Conservation (phyloP, 768 basidiomycete genomes). For the Amanita pallidorosea region DNA sequence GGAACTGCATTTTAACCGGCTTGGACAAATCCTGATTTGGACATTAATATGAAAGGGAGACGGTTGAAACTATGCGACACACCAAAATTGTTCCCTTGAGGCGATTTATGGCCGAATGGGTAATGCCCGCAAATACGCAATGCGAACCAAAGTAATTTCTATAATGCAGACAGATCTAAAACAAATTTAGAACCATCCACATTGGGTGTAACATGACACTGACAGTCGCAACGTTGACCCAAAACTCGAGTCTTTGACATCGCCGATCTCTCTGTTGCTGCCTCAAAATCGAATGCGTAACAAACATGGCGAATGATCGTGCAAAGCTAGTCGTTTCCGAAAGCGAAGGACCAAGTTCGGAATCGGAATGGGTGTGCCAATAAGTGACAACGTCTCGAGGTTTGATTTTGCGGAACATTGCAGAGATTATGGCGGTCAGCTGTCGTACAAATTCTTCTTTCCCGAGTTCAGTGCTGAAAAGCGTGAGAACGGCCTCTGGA, state of each 20-base stretch:
- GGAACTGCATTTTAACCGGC: slow-evolving; percentile 18
- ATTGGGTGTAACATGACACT: slow-evolving; percentile 7
- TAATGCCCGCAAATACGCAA: slow-evolving; percentile 30
- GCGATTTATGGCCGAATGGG: slow-evolving; percentile 25
- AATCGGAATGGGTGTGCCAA: slow-evolving; percentile 16
- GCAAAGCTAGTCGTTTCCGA: slow-evolving; percentile 22
- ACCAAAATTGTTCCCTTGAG: slow-evolving; percentile 26
- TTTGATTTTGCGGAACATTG: slow-evolving; percentile 26
- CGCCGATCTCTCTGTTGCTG: slow-evolving; percentile 12
- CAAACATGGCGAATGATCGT: slow-evolving; percentile 27
- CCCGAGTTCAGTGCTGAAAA: slow-evolving; percentile 25
- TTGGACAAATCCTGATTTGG: not conserved
- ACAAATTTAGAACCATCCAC: not conserved
- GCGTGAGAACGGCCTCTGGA: slow-evolving; percentile 15
- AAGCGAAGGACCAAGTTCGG: not conserved
- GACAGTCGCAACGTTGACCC: slow-evolving; percentile 36
- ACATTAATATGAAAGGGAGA: not conserved
- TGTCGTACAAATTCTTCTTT: slow-evolving; percentile 35
- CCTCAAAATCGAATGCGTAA: slow-evolving; percentile 22
- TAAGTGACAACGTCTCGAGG: slow-evolving; percentile 31
- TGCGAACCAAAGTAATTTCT: slow-evolving; percentile 35
- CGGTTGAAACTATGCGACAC: slow-evolving; percentile 4
- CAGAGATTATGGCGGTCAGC: slow-evolving; percentile 26
- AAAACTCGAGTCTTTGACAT: slow-evolving; percentile 24
- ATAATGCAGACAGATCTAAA: slow-evolving; percentile 31